Base-by-base conservation (phyloP, 192 early-diverging fungal species). In the Linnemannia zychae region DNA sequence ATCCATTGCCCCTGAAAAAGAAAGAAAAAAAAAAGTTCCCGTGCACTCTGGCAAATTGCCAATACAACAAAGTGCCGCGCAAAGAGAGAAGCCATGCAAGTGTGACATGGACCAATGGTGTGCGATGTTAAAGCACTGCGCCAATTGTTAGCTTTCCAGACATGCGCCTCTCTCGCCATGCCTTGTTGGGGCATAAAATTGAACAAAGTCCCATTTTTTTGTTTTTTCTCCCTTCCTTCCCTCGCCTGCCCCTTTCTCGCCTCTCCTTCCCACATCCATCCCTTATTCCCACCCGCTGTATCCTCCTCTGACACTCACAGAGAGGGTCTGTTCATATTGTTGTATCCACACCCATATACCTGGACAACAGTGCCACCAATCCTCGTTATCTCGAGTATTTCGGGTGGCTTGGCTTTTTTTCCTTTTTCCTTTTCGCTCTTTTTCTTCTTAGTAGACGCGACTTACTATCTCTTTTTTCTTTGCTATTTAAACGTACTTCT, bases 1-100 rank as follows among this genome's bases (percentile, higher is more conserved):
- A 22, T 22, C 2, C 52, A 53, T 6, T 49, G 9, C 1, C 17
- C 16, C 9, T 49, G 22, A 17, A 53, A 17, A n/a, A 17, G 20
- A n/a, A n/a, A n/a, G 28, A 12, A 28, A 13, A 63, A 31, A 11
- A 24, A 31, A 16, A 63, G n/a, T n/a, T n/a, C n/a, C n/a, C n/a
- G n/a, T n/a, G n/a, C n/a, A n/a, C n/a, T n/a, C n/a, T n/a, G n/a
- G n/a, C n/a, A n/a, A n/a, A n/a, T n/a, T n/a, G n/a, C n/a, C n/a
- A n/a, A n/a, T n/a, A n/a, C n/a, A n/a, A n/a, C n/a, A 63, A 63
- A 31, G 24, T 63, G 31, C 57, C 57, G 57, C 57, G 57, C 57
- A 63, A 63, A 13, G 3, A 24, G 11, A 57, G 20, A 53, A 53
- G n/a, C 40, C 3, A 3, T 44, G 40, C 40, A 44, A n/a, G n/a